Percentiles rank a stretch among this genome's conserved stretches.
phyloP scores from a whole-genome alignment of 441 rosid genomes.

The Adansonia grandidieri region DNA sequence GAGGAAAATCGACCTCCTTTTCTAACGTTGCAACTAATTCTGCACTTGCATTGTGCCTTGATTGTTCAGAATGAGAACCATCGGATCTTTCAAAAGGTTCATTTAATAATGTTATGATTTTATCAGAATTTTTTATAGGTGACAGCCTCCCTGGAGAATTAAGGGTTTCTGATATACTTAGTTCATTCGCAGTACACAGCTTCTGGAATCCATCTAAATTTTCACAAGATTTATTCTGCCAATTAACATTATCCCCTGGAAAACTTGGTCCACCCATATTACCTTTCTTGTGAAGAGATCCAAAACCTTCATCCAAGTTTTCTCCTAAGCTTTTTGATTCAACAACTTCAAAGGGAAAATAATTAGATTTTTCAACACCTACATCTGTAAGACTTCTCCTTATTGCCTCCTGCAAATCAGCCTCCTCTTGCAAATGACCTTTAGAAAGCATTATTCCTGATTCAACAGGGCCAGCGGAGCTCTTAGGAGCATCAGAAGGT shows the following conservation, averaged over 20 bases:
- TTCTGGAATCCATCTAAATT: conserved; percentile 35
- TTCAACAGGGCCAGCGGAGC: conserved; percentile 33
- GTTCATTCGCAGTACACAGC: conserved; percentile 32
- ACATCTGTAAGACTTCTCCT: conserved; percentile 78
- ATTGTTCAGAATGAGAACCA: conserved; percentile 34
- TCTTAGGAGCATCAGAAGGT: conserved; percentile 37
- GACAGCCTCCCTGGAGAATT: conserved; percentile 35
- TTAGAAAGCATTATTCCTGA: conserved; percentile 49
- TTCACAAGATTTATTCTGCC: conserved; percentile 38
- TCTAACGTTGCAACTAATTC: conserved; percentile 19
- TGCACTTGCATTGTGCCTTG: conserved; percentile 23
- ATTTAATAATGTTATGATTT: conserved; percentile 28
- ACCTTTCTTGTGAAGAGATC: conserved; percentile 35
- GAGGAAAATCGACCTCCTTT: conserved; percentile 26
- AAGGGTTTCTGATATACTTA: conserved; percentile 34
- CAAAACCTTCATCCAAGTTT: conserved; percentile 28
- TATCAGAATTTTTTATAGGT: conserved; percentile 34
- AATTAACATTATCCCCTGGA: conserved; percentile 33
- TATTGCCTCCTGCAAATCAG: conserved; percentile 86
- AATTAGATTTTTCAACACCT: conserved; percentile 37
- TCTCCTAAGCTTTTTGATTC: conserved; percentile 34
- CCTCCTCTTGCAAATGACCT: conserved; percentile 79
- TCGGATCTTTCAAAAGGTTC: conserved; percentile 32
- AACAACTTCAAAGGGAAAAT: conserved; percentile 31
- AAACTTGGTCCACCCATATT: conserved; percentile 32